Evolutionary conservation across 1,284 basidiomycete species (phyloP).

Genomic region (Vanrija humicola): DNA sequence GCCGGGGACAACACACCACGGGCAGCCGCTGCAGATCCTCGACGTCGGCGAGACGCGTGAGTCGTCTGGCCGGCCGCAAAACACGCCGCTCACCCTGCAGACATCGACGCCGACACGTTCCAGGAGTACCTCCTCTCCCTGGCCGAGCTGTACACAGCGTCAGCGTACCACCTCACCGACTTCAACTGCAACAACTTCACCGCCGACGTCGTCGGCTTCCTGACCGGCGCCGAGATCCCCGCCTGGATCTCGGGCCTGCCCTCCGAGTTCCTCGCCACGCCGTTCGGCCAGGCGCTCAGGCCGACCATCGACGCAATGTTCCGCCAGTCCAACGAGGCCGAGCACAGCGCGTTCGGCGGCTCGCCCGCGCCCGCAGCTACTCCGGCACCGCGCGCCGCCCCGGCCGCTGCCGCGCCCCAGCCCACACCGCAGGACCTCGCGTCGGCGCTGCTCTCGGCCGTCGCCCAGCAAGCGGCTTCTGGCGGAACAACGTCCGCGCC

Average conservation of each 20-base stretch:
- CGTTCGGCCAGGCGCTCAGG: constrained; percentile 77
- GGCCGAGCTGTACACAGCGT: constrained; percentile 73
- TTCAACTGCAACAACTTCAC: constrained; percentile 79
- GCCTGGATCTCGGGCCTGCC: constrained; percentile 76
- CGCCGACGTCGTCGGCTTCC: constrained; percentile 75
- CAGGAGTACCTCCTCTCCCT: constrained; percentile 73
- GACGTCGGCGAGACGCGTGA: constrained; percentile 70
- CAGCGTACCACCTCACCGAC: constrained; percentile 86
- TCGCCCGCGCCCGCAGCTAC: constrained; percentile 13
- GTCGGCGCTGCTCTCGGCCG: constrained; percentile 60
- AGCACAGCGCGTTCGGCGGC: constrained; percentile 4
- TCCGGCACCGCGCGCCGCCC: constrained; percentile 50
- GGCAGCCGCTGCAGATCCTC: constrained; percentile 66
- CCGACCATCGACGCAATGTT: constrained; percentile 88
- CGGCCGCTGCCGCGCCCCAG: constrained; percentile 14
- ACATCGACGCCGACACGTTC: constrained; percentile 77
- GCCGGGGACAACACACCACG: constrained; percentile 80
- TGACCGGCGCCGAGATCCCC: constrained; percentile 75
- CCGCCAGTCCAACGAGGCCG: constrained; percentile 63
- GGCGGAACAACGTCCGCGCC: constrained; percentile 33
- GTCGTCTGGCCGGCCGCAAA: neutral
- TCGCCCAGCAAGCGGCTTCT: constrained; percentile 57
- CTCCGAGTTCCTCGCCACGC: constrained; percentile 81
- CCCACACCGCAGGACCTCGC: constrained; percentile 47
- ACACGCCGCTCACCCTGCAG: constrained; percentile 13